A percentile compares a stretch with the other conserved stretches of the same genome.
Evolutionary conservation across 306 rosid species (phyloP).

Genomic region (Aeschynomene evenia): DNA sequence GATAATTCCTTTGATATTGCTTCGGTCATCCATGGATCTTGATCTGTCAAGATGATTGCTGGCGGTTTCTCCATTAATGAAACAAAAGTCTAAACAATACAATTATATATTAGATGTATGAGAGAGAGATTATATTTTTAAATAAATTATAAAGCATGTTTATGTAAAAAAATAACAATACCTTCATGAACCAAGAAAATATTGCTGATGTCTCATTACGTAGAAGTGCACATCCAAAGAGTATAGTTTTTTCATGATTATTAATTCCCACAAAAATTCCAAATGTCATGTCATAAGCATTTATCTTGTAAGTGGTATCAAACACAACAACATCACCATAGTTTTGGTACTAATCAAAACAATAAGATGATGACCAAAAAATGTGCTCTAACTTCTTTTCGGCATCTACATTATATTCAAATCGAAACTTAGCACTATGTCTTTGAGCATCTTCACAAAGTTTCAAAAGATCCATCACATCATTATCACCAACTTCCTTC

Average conservation of each 20-base stretch:
- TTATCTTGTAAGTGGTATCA: constrained; percentile 8
- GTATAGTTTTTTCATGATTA: too few species aligned
- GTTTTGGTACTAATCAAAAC: neutral
- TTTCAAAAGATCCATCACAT: neutral
- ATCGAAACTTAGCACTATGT: too few species aligned
- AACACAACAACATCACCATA: neutral
- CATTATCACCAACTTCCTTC: neutral
- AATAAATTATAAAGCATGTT: too few species aligned
- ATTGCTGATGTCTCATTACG: too few species aligned
- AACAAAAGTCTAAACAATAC: neutral
- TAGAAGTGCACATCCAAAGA: too few species aligned
- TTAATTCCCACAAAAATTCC: neutral
- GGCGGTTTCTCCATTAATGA: neutral
- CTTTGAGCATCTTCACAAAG: neutral
- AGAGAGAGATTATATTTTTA: too few species aligned
- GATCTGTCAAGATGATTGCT: neutral
- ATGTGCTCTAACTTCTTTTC: neutral
- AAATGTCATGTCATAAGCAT: neutral
- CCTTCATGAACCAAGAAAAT: too few species aligned
- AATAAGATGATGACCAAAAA: neutral
- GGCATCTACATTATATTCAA: neutral
- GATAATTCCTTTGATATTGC: neutral
- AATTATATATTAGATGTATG: too few species aligned
- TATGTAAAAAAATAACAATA: too few species aligned
- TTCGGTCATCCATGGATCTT: neutral